Evolutionary conservation across 179 eudicot species (phyloP).

Genomic region (Spinacia oleracea): DNA sequence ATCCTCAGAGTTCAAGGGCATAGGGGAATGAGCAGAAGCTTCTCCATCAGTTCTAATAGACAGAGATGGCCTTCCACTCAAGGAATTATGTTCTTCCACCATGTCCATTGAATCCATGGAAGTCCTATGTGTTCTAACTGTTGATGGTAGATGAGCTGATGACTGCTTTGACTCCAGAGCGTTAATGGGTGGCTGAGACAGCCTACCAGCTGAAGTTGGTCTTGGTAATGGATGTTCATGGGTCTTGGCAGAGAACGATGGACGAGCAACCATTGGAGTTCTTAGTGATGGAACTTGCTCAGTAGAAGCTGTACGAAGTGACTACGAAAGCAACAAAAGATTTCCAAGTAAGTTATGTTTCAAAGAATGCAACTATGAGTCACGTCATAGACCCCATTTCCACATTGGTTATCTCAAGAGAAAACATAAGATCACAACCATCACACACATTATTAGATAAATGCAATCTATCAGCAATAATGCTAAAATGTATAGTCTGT

Average conservation of each 20-base stretch:
- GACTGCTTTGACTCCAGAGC: conserved; percentile 36
- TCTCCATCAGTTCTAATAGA: conserved; percentile 36
- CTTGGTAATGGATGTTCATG: conserved; percentile 44
- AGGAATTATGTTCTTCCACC: conserved; percentile 21
- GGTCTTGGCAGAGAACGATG: conserved; percentile 38
- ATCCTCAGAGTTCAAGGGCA: conserved; percentile 28
- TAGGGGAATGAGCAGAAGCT: conserved; percentile 41
- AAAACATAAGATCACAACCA: neutral
- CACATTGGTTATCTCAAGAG: too few relatives aligned
- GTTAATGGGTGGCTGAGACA: conserved; percentile 30
- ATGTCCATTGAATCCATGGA: conserved; percentile 18
- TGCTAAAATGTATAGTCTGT: too few relatives aligned
- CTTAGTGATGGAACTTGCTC: conserved; percentile 46
- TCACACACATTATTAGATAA: neutral
- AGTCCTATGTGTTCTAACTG: conserved; percentile 11
- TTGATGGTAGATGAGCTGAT: conserved; percentile 26
- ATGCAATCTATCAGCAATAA: neutral
- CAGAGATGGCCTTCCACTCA: conserved; percentile 38
- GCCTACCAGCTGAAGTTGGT: conserved; percentile 30
- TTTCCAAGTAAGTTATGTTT: conserved; percentile 16
- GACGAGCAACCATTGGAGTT: conserved; percentile 34
- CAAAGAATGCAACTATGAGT: conserved; percentile 6
- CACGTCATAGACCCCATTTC: conserved; percentile 7
- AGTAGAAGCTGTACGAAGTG: conserved; percentile 47
- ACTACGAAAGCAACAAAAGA: conserved; percentile 40